These are phyloP conservation scores for Yueomyces sp. DNA, from an alignment of 1,139 yeast species.

Conservation along the genomic window DNA sequence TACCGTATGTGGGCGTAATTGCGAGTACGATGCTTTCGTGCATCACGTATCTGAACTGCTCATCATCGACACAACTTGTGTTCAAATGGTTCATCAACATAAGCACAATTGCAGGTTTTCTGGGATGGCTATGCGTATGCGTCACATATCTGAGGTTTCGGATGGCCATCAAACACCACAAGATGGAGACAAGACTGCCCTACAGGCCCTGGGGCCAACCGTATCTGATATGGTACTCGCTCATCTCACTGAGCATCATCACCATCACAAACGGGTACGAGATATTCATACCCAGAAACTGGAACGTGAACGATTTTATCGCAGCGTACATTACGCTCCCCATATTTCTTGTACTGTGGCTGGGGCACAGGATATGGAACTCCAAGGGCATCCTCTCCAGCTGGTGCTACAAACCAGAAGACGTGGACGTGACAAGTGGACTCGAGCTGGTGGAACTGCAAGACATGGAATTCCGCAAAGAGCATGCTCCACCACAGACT, in stretches of 20 bases:
- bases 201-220: constrained; percentile 38
- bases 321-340: constrained; percentile 56
- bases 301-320: constrained; percentile 36
- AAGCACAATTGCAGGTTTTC: constrained; percentile 62
- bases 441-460: constrained; percentile 17
- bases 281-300: constrained; percentile 32
- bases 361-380: constrained; percentile 24
- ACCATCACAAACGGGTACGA: constrained; percentile 49
- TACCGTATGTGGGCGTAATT: constrained; percentile 31
- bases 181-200: constrained; percentile 37
- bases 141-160: constrained; percentile 56
- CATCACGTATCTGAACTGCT: constrained; percentile 29
- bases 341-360: constrained; percentile 34
- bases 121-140: constrained; percentile 60
- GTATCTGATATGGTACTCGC: constrained; percentile 35
- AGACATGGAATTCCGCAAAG: constrained; percentile 13
- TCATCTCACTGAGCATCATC: constrained; percentile 32
- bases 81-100: constrained; percentile 69
- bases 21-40: constrained; percentile 24
- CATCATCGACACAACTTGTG: constrained; percentile 30
- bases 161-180: constrained; percentile 42
- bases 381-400: constrained; percentile 2
- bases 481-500: constrained; percentile 11
- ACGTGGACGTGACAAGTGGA: constrained; percentile 22
- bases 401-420: constrained; percentile 16